Evolutionary conservation across 2,329 filamentous ascomycete genomes (phyloP).

Genomic region (Fusarium gaditjirri): DNA sequence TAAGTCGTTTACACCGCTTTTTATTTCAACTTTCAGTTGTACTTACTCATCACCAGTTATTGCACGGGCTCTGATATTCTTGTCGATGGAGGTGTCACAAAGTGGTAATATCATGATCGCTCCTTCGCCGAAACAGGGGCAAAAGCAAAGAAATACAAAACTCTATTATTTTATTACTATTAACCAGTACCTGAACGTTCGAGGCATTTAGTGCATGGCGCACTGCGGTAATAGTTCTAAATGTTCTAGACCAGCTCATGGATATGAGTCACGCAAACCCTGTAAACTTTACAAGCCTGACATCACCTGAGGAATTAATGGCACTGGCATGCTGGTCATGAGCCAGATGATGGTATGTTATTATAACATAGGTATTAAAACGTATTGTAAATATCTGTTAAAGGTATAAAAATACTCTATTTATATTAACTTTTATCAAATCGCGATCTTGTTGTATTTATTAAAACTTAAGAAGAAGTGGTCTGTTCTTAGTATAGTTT

Average conservation of each 20-base stretch:
- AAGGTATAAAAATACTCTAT: rapidly evolving
- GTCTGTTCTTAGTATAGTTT: neutral
- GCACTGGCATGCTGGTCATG: rapidly evolving
- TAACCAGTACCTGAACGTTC: neutral
- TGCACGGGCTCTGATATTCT: constrained; percentile 3
- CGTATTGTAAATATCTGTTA: neutral
- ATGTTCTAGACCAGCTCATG: neutral
- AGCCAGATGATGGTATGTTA: rapidly evolving
- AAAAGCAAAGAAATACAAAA: neutral
- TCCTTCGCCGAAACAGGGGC: rapidly evolving
- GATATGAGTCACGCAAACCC: no score
- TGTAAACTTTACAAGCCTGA: neutral
- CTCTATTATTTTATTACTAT: neutral
- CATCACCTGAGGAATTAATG: neutral
- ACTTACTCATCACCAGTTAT: neutral
- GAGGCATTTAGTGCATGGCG: neutral
- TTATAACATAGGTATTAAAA: rapidly evolving
- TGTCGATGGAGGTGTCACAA: constrained; percentile 1
- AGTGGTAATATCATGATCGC: neutral
- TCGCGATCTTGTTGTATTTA: neutral
- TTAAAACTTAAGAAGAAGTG: rapidly evolving
- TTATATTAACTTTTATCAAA: neutral
- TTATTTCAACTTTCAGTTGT: no score
- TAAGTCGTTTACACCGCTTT: neutral
- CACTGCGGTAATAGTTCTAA: neutral